Base-by-base conservation (phyloP, 2,329 filamentous ascomycete genomes). In the Neonectria sp. region DNA sequence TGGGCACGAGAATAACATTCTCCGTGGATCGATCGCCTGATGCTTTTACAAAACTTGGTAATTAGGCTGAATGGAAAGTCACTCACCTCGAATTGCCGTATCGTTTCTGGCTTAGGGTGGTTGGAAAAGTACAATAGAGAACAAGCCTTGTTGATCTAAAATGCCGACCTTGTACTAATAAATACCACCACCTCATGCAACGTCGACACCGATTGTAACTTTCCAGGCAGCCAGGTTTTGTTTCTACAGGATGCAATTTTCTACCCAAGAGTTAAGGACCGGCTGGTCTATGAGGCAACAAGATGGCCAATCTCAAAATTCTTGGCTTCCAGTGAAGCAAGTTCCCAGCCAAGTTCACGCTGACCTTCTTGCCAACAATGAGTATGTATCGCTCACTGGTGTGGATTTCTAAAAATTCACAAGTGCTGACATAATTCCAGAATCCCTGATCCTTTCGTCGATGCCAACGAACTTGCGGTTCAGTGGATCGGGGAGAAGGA, bases 401-500 rank as follows among this genome's bases (percentile, higher is more conserved):
- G 8, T 33, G 2, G 17, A 25, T 7, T 6, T 31, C 13, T 6
- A 17, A 4, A 45, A 4, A 45, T 6, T 8, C 35, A 33, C 29
- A 7, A 4, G 3, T 57, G 9, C 55, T 57, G 25, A 57, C 4
- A 29, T 9, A 25, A 25, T 17, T n/a, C 8, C 25, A 57, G 55
- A 46, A 57, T 57, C 29, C 55, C 40, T 24, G 55, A 57, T 48
- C 55, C 55, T 11, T 57, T 57, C 29, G 24, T 57, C 11, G 27
- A 57, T 57, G 55, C 55, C 40, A 57, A 57, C 17, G 55, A 57
- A 25, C 55, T 57, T 43, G 25, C 40, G 15, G 46, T 43, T 3
- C 31, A 60, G 11, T 93, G 91, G 91, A 83, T 93, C 55, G 91
- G 89, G 63, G 90, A 93, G 76, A 86, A 86, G 67, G 82, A 84